Conservation (phyloP, 441 rosid genomes). For the Bruguiera hainesii region DNA sequence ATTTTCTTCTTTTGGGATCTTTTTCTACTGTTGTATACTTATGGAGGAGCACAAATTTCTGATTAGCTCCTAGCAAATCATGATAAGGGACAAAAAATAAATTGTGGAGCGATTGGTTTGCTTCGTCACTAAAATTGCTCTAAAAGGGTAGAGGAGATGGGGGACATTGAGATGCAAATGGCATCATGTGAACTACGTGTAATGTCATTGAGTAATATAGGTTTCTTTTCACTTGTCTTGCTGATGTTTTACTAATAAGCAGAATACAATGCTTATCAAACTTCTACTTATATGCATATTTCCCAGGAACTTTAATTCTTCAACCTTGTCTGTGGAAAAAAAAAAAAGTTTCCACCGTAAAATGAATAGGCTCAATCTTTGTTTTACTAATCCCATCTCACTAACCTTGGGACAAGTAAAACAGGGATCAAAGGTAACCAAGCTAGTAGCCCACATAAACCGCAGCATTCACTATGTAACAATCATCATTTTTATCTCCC, state of each 20-base stretch:
- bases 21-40: slow-evolving; percentile 22
- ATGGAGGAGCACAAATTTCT: slow-evolving; percentile 10
- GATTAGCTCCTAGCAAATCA: slow-evolving; percentile 14
- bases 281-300: background rate
- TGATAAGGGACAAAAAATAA: slow-evolving; percentile 25
- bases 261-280: too few species aligned
- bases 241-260: background rate
- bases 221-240: slow-evolving; percentile 7
- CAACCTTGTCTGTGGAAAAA: too few species aligned
- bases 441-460: slow-evolving; percentile 82
- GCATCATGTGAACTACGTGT: background rate
- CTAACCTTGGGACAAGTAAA: slow-evolving; percentile 24
- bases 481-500: slow-evolving; percentile 77
- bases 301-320: background rate
- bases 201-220: background rate
- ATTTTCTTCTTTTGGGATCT: slow-evolving; percentile 3
- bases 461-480: slow-evolving; percentile 86
- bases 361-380: background rate
- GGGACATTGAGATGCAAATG: too few species aligned
- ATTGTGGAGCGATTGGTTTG: slow-evolving; percentile 33
- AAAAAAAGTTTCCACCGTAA: background rate
- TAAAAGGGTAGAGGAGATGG: too few species aligned
- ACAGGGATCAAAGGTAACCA: background rate
- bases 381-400: background rate
- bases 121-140: too few species aligned